Conservation (phyloP, 495 filamentous ascomycete species). For the Tricharina praecox region DNA sequence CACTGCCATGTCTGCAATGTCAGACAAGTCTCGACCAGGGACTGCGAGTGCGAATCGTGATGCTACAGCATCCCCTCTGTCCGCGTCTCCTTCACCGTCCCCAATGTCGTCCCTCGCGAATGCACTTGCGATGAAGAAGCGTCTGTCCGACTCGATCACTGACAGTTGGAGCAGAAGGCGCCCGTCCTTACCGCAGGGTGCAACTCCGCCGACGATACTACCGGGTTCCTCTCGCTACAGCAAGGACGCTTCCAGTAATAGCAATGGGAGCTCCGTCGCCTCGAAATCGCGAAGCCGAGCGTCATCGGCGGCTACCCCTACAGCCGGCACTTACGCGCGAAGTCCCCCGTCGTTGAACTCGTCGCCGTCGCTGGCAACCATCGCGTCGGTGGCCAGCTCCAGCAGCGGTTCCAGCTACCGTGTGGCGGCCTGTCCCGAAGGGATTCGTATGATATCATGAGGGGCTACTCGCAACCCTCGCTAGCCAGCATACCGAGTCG, state of each 20-base stretch:
- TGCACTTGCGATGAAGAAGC: constrained; percentile 23
- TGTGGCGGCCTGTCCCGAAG: constrained; percentile 17
- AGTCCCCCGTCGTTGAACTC: constrained; percentile 18
- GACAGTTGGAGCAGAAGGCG: constrained; percentile 26
- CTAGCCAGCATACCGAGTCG: constrained; percentile 5
- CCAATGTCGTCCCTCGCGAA: constrained; percentile 8
- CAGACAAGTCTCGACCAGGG: background rate
- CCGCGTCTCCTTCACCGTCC: constrained; percentile 4
- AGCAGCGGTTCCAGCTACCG: constrained; percentile 13
- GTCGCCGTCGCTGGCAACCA: constrained; percentile 22
- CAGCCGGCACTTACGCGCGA: constrained; percentile 13
- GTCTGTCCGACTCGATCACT: constrained; percentile 26
- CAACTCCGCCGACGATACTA: constrained; percentile 12
- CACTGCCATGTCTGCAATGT: background rate
- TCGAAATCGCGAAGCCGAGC: constrained; percentile 25
- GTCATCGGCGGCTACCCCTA: constrained; percentile 22
- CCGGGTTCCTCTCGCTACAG: background rate
- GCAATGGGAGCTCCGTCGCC: constrained; percentile 12
- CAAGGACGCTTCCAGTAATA: constrained; percentile 9
- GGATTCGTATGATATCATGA: constrained; percentile 23
- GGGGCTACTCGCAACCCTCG: constrained; percentile 21
- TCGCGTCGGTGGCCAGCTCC: constrained; percentile 21
- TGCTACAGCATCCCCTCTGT: constrained; percentile 3
- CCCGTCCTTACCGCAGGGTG: constrained; percentile 23
- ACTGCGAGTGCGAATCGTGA: constrained; percentile 1